These are phyloP conservation scores for Apiospora phragmitis DNA, from an alignment of 2,329 filamentous ascomycete species.

Conservation along the genomic window DNA sequence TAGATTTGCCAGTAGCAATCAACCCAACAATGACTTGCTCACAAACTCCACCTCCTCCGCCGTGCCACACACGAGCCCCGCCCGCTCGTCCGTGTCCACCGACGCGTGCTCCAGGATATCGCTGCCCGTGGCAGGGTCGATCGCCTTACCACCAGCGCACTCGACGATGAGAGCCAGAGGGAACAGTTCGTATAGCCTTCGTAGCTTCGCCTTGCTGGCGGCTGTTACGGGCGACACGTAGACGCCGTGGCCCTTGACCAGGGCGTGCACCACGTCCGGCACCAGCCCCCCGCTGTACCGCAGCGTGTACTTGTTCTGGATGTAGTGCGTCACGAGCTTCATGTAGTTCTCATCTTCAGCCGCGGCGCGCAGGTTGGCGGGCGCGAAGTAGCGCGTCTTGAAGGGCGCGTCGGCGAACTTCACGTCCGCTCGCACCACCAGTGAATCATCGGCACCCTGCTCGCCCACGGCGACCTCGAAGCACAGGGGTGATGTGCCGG, in stretches of 20 bases:
- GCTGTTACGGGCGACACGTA: slow-evolving; percentile 59
- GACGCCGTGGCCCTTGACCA: slow-evolving; percentile 62
- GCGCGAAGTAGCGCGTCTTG: slow-evolving; percentile 60
- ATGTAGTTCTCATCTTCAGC: slow-evolving; percentile 51
- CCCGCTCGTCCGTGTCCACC: slow-evolving; percentile 48
- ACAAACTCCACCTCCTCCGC: slow-evolving; percentile 46
- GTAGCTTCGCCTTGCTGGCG: slow-evolving; percentile 55
- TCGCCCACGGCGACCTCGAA: slow-evolving; percentile 51
- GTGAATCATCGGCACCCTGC: slow-evolving; percentile 24
- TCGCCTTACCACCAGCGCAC: slow-evolving; percentile 57
- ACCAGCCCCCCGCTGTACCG: slow-evolving; percentile 62
- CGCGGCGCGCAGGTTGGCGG: slow-evolving; percentile 60
- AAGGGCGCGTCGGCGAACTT: slow-evolving; percentile 38
- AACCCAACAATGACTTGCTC: slow-evolving; percentile 13
- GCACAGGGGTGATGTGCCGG: slow-evolving; percentile 39
- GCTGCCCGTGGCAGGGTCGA: slow-evolving; percentile 47
- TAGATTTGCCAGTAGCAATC: neutral
- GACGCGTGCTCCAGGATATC: slow-evolving; percentile 42
- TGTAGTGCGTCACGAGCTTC: slow-evolving; percentile 48
- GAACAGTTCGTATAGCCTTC: slow-evolving; percentile 58
- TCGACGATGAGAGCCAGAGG: slow-evolving; percentile 62
- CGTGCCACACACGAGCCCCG: slow-evolving; percentile 52
- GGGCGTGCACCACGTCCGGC: slow-evolving; percentile 59
- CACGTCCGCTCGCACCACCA: slow-evolving; percentile 44
- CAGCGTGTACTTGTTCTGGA: slow-evolving; percentile 56